These are phyloP conservation scores for Yarrowia bubula DNA, from an alignment of 805 yeast species.

Conservation along the genomic window DNA sequence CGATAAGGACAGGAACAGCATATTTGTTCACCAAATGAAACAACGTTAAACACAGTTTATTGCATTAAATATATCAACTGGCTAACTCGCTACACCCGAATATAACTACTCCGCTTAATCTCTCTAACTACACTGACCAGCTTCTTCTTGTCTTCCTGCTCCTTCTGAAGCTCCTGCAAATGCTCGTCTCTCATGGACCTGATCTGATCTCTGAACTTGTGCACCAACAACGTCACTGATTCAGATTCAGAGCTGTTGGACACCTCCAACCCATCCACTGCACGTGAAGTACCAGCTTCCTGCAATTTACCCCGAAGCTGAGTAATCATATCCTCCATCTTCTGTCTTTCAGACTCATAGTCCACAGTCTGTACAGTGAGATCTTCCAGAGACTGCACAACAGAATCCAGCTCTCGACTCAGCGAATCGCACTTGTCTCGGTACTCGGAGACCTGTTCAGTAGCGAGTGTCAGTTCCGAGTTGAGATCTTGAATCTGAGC, in stretches of 20 bases:
- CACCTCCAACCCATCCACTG: background rate
- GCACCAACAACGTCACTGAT: constrained; percentile 37
- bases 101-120: constrained; percentile 35
- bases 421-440: constrained; percentile 37
- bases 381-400: constrained; percentile 39
- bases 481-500: constrained; percentile 34
- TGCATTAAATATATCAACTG: background rate
- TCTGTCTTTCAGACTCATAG: constrained; percentile 38
- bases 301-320: constrained; percentile 33
- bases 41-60: no score
- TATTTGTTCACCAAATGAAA: no score
- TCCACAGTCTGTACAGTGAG: constrained; percentile 42
- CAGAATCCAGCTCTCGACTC: constrained; percentile 37
- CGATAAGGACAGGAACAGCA: no score
- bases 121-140: constrained; percentile 33
- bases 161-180: constrained; percentile 34
- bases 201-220: constrained; percentile 39
- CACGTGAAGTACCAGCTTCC: constrained; percentile 27
- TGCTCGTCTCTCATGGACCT: constrained; percentile 37
- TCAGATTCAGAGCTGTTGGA: constrained; percentile 27
- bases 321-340: constrained; percentile 35
- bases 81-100: background rate
- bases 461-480: constrained; percentile 32
- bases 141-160: constrained; percentile 34
- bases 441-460: constrained; percentile 35